A percentile compares a stretch with the other conserved stretches of the same genome.
These are phyloP conservation scores for Datura wrightii DNA, from an alignment of 257 asterid genomes.

Conservation along the genomic window DNA sequence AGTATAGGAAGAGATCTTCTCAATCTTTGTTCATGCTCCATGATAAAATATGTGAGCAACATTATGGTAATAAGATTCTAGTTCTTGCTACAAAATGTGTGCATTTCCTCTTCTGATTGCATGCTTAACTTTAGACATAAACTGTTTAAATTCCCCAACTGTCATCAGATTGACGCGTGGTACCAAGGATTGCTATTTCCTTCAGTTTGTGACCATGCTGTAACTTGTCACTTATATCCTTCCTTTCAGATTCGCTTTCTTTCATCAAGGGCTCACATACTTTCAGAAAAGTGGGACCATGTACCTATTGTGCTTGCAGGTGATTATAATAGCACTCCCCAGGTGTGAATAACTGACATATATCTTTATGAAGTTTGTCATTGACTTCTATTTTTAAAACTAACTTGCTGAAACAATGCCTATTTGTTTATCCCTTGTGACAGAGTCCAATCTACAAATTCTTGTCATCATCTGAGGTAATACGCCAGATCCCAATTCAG, in stretches of 20 bases:
- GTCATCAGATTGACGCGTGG: slow-evolving; percentile 6
- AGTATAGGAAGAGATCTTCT: background rate
- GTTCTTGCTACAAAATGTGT: slow-evolving; percentile 5
- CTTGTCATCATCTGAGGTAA: slow-evolving; percentile 45
- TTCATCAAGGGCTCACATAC: slow-evolving; percentile 44
- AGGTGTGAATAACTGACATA: slow-evolving; percentile 34
- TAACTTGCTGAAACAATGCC: slow-evolving; percentile 14
- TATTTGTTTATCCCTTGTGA: slow-evolving; percentile 22
- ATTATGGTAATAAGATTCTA: background rate
- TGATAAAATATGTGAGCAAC: background rate
- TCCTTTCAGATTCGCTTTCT: slow-evolving; percentile 43
- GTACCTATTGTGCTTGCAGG: slow-evolving; percentile 53
- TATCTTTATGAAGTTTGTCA: slow-evolving; percentile 8
- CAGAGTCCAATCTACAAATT: slow-evolving; percentile 54
- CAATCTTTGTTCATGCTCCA: background rate
- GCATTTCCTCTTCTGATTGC: slow-evolving; percentile 13
- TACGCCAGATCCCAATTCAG: background rate
- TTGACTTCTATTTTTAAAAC: slow-evolving; percentile 7
- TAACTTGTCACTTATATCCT: background rate
- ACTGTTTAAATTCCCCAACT: slow-evolving; percentile 12
- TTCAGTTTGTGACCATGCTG: background rate
- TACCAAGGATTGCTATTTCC: slow-evolving; percentile 10
- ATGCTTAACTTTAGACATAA: slow-evolving; percentile 12
- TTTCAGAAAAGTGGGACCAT: slow-evolving; percentile 47
- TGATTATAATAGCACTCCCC: slow-evolving; percentile 51